These are phyloP conservation scores for Periconia sp. DNA, from an alignment of 2,329 filamentous ascomycete genomes.

Conservation along the genomic window DNA sequence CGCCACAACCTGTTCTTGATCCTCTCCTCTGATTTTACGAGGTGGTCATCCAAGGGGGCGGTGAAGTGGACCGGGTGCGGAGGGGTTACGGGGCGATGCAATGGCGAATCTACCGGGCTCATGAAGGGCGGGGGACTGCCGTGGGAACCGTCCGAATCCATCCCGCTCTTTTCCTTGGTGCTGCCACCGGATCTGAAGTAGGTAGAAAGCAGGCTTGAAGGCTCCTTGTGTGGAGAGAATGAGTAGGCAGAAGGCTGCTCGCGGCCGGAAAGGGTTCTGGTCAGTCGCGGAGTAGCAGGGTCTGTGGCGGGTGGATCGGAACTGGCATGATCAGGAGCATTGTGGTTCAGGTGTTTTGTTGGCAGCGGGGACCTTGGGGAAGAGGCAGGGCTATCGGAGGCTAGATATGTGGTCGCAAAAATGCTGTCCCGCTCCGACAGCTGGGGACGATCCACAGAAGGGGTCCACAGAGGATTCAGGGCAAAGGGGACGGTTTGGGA, in stretches of 20 bases:
- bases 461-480: conserved; percentile 38
- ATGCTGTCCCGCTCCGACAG: conserved; percentile 65
- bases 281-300: conserved; percentile 35
- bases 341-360: conserved; percentile 22
- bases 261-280: conserved; percentile 32
- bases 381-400: conserved; percentile 51
- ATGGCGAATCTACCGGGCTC: conserved; percentile 41
- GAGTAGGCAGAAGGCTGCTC: conserved; percentile 30
- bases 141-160: conserved; percentile 21
- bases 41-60: conserved; percentile 25
- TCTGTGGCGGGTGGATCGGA: conserved; percentile 34
- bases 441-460: conserved; percentile 50
- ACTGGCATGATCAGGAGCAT: conserved; percentile 29
- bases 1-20: conserved; percentile 53
- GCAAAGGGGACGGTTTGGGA: conserved; percentile 42
- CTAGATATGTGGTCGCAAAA: conserved; percentile 63
- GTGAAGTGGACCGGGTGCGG: conserved; percentile 22
- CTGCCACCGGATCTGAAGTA: conserved; percentile 32
- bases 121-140: conserved; percentile 41
- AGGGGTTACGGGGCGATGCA: conserved; percentile 35
- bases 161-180: conserved; percentile 7
- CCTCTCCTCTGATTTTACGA: conserved; percentile 44
- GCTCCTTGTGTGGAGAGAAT: conserved; percentile 27
- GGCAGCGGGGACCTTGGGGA: conserved; percentile 39
- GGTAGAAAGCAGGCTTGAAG: conserved; percentile 33